Percentiles rank a stretch among this genome's conserved stretches.
Conservation (phyloP, 371 early-diverging fungal species). For the Mortierella sp. region DNA sequence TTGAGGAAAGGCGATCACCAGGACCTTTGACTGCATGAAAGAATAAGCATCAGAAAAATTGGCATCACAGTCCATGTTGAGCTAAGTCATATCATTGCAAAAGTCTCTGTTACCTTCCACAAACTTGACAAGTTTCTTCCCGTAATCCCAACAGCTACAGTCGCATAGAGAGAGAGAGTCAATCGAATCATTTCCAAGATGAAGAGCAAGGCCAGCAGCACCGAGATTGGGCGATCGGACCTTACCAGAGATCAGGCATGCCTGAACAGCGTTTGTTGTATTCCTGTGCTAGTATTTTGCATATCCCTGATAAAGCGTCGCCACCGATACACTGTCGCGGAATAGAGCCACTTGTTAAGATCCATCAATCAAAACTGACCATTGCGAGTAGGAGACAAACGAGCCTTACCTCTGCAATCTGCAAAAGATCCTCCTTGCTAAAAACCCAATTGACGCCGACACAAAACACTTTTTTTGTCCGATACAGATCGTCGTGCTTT, state of each 20-base stretch:
- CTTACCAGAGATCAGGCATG: constrained; percentile 77
- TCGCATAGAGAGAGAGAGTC: not conserved
- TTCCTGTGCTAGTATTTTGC: constrained; percentile 70
- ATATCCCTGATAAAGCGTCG: constrained; percentile 62
- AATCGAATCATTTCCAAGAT: not conserved
- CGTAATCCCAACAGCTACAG: constrained; percentile 69
- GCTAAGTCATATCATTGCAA: too few species aligned
- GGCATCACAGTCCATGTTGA: too few species aligned
- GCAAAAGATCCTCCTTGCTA: constrained; percentile 58
- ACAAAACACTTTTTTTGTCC: constrained; percentile 60
- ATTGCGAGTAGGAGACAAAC: too few species aligned
- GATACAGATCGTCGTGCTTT: constrained; percentile 59
- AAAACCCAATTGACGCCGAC: constrained; percentile 75
- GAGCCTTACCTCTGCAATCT: constrained; percentile 66
- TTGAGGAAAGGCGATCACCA: constrained; percentile 75
- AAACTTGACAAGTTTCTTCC: constrained; percentile 66
- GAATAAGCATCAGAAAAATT: not conserved
- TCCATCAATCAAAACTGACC: too few species aligned
- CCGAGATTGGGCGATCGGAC: not conserved
- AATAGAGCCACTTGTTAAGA: not conserved
- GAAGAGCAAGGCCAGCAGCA: not conserved
- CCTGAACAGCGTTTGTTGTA: constrained; percentile 73
- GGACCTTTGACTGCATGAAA: constrained; percentile 75
- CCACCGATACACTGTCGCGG: constrained; percentile 67
- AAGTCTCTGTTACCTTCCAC: constrained; percentile 69